Conservation (phyloP, 23 red algal genomes). For the Gracilaria gracilis region DNA sequence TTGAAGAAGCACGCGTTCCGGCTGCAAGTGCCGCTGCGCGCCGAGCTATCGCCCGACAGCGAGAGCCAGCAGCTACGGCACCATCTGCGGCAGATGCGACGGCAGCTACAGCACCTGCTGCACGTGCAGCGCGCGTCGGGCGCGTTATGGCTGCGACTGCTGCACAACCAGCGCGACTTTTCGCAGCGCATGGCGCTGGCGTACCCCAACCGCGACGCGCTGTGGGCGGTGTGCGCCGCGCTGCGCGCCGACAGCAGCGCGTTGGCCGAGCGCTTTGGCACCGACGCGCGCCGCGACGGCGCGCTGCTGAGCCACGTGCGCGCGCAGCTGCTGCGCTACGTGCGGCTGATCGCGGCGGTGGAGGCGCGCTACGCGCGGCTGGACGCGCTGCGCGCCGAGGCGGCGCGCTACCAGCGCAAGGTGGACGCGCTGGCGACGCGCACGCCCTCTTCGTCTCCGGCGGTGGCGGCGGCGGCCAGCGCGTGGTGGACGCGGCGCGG, state of each 20-base stretch:
- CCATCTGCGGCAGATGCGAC: background rate
- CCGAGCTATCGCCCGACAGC: background rate
- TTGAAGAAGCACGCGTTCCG: slow-evolving; percentile 19
- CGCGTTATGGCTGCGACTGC: slow-evolving; percentile 3
- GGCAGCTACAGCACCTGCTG: background rate
- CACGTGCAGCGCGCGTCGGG: background rate
- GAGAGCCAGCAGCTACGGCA: slow-evolving; percentile 3
- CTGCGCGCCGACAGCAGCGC: background rate
- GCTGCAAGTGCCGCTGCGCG: background rate
- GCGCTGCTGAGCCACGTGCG: background rate
- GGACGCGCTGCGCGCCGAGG: background rate
- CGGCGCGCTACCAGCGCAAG: background rate
- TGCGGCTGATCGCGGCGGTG: background rate
- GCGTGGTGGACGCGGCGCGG: background rate
- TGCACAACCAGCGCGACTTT: slow-evolving; percentile 38
- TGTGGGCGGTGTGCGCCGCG: background rate
- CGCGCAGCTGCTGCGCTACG: background rate
- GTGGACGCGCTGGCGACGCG: background rate
- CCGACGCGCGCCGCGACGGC: background rate
- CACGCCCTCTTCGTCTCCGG: background rate
- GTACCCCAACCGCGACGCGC: slow-evolving; percentile 9
- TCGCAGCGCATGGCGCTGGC: background rate
- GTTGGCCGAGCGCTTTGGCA: background rate
- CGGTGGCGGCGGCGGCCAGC: background rate
- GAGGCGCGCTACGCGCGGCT: background rate